Evolutionary conservation across 1,284 basidiomycete genomes (phyloP), one percentile per base, ranked within the genome.

Genomic region (Ganoderma sinense): DNA sequence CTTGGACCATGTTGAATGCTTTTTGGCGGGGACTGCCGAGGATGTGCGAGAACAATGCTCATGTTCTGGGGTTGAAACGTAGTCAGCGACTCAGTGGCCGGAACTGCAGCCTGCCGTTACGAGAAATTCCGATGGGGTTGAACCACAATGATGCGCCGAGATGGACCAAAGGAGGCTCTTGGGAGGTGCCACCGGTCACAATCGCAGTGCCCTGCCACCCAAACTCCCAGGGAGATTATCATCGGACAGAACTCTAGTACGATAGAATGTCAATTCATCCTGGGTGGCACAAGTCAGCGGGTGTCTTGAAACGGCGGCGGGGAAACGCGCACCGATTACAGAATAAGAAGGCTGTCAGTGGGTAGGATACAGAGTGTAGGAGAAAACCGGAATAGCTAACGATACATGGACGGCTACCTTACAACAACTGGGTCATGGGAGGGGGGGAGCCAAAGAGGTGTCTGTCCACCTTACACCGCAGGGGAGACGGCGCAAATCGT

Each of bases 231-330:
- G 56, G 8, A 36, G 56, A 59, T 59, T 59, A 23, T 61, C 41
- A 41, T 61, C 59, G 23, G 59, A 61, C 59, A 41, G 59, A 61
- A 61, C 59, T 26, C n/a, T 61, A 41, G 59, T 43, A 26, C 4
- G 16, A 39, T n/a, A 6, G 23, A 59, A 51, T 1, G 56, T 33
- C 33, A 10, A 14, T 36, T 29, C 33, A 59, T 39, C 33, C 31
- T 33, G 56, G 31, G 33, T 39, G 4, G 56, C 13, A 33, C 10
- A 39, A 11, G 56, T 59, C 56, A 39, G 33, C 6, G 33, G 16
- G 20, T 56, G 29, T 29, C 29, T 56, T 18, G 29, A 56, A 33
- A 56, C 31, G 29, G 16, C 29, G 31, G 7, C 29, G 53, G 14
- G 53, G 18, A 29, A 56, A 5, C 48, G 23, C 48, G 53, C 29